Conservation (phyloP, 371 early-diverging fungal species). For the Cladochytrium tenue region DNA sequence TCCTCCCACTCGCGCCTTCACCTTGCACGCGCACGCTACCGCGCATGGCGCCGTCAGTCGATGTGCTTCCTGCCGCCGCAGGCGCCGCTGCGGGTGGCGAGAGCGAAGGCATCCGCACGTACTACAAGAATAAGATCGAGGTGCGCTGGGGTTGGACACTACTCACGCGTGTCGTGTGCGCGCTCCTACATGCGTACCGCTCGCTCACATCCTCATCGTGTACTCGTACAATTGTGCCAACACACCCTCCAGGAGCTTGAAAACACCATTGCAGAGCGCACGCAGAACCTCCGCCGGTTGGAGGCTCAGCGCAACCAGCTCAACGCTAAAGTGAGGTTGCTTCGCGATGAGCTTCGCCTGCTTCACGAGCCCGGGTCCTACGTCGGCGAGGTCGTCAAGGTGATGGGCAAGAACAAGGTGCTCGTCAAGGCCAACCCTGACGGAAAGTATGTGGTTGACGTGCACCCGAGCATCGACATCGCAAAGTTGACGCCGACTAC, state of each 20-base stretch:
- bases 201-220: background rate
- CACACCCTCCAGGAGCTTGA: constrained; percentile 70
- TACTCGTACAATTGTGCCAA: background rate
- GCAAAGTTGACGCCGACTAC: constrained; percentile 90
- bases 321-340: constrained; percentile 95
- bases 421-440: constrained; percentile 99
- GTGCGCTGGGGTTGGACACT: constrained; percentile 20
- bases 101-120: constrained; percentile 40
- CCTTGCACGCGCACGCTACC: no score
- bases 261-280: constrained; percentile 80
- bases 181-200: background rate
- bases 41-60: background rate
- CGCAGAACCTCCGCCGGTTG: constrained; percentile 94
- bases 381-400: constrained; percentile 98
- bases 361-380: constrained; percentile 97
- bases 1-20: no score
- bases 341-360: constrained; percentile 96
- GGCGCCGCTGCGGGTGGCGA: constrained; percentile 10
- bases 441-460: constrained; percentile 98
- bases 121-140: constrained; percentile 57
- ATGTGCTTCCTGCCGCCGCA: background rate
- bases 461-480: constrained; percentile 88
- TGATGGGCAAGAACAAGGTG: constrained; percentile 99
- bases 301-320: constrained; percentile 98
- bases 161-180: background rate